phyloP scores from a whole-genome alignment of 495 filamentous ascomycete genomes.

The Aspergillus saccharolyticus region DNA sequence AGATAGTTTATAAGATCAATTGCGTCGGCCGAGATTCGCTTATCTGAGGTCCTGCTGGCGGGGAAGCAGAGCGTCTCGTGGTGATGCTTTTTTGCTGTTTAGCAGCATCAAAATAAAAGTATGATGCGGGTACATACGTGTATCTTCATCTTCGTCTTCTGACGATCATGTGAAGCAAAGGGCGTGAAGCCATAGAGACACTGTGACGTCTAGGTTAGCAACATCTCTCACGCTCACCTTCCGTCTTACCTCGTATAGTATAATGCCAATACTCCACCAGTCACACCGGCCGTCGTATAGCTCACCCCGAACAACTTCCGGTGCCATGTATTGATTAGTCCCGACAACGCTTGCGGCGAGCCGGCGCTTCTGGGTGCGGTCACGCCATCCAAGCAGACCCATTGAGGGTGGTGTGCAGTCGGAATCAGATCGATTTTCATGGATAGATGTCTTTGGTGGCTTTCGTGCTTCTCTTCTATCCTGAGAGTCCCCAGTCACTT shows the following conservation, averaged over 20 bases:
- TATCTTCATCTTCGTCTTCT: conserved; percentile 76
- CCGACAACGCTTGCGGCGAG: conserved; percentile 85
- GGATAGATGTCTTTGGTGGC: conserved; percentile 18
- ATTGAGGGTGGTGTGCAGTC: conserved; percentile 16
- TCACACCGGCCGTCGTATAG: conserved; percentile 89
- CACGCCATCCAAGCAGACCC: conserved; percentile 68
- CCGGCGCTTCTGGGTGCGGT: conserved; percentile 65
- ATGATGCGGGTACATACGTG: conserved; percentile 47
- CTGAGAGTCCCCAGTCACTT: conserved; percentile 67
- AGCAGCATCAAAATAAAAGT: background rate
- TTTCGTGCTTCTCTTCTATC: conserved; percentile 53
- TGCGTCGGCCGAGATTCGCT: conserved; percentile 53
- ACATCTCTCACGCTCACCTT: background rate
- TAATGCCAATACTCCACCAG: conserved; percentile 94
- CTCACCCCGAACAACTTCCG: conserved; percentile 80
- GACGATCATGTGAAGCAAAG: conserved; percentile 75
- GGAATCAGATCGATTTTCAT: conserved; percentile 11
- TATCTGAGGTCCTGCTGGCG: conserved; percentile 42
- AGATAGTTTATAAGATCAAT: conserved; percentile 71
- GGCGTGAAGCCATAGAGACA: conserved; percentile 89
- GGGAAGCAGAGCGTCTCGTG: conserved; percentile 59
- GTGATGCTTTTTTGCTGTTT: conserved; percentile 37
- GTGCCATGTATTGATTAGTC: conserved; percentile 97
- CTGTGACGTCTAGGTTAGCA: conserved; percentile 25
- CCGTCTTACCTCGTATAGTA: conserved; percentile 76